These are phyloP conservation scores for Angomonas ambiguus DNA, from an alignment of 208 protist species.

Conservation along the genomic window DNA sequence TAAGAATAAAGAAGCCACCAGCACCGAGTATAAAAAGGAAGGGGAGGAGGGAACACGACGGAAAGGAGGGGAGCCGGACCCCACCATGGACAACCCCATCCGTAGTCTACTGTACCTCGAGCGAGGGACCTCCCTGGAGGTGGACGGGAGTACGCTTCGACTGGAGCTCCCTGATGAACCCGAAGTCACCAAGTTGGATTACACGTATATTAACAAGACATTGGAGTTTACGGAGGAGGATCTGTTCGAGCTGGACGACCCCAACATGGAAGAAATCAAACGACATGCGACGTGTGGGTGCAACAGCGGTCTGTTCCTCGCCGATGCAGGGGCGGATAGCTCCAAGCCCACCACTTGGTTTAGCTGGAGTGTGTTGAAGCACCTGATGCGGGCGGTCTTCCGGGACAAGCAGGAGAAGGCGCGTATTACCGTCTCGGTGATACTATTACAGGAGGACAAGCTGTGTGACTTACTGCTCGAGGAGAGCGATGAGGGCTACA, in stretches of 20 bases:
- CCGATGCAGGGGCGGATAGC: conserved; percentile 38
- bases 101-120: conserved; percentile 35
- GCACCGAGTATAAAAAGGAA: conserved; percentile 64
- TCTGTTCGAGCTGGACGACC: conserved; percentile 24
- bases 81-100: conserved; percentile 47
- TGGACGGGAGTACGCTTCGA: conserved; percentile 57
- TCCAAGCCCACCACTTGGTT: conserved; percentile 49
- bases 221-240: conserved; percentile 18
- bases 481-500: not conserved
- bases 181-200: conserved; percentile 62
- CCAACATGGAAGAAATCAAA: conserved; percentile 53
- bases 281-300: conserved; percentile 48
- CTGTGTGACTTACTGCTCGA: conserved; percentile 50
- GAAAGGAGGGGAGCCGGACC: conserved; percentile 25
- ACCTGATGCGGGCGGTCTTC: conserved; percentile 51
- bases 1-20: conserved; percentile 48
- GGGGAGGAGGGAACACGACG: conserved; percentile 34
- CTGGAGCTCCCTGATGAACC: conserved; percentile 35
- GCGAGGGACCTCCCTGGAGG: conserved; percentile 10
- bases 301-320: conserved; percentile 64
- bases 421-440: conserved; percentile 55
- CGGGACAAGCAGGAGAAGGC: conserved; percentile 23
- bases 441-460: conserved; percentile 63
- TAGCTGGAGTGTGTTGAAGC: conserved; percentile 50
- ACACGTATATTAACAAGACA: conserved; percentile 45